Evolutionary conservation across 1,284 basidiomycete species (phyloP).

Genomic region (Puccinia horiana): DNA sequence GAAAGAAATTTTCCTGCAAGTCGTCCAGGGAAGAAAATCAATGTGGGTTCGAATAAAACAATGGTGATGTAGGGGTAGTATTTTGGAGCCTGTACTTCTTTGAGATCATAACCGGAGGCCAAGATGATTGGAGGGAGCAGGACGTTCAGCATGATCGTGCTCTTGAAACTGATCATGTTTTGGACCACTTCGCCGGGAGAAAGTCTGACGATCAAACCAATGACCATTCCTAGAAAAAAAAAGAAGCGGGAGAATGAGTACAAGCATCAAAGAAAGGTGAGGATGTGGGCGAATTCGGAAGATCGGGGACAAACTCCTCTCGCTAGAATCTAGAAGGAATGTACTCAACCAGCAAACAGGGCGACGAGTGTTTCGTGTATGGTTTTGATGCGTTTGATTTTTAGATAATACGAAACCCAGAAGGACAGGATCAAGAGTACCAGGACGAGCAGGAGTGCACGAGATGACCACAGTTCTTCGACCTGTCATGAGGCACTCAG

Average conservation of each 20-base stretch:
- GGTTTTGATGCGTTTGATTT: conserved; percentile 91
- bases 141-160: conserved; percentile 96
- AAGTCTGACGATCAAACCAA: conserved; percentile 84
- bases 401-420: conserved; percentile 95
- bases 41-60: conserved; percentile 26
- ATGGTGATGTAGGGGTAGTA: neutral
- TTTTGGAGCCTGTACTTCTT: conserved; percentile 68
- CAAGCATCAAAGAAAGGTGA: too few species aligned
- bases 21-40: neutral
- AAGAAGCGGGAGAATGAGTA: neutral
- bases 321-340: neutral
- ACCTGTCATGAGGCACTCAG: conserved; percentile 5
- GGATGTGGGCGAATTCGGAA: neutral
- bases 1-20: conserved; percentile 87
- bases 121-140: conserved; percentile 96
- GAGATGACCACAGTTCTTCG: conserved; percentile 53
- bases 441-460: conserved; percentile 69
- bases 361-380: conserved; percentile 96
- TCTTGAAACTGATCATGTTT: conserved; percentile 95
- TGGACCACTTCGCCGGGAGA: conserved; percentile 90
- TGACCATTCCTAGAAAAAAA: conserved; percentile 71
- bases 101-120: conserved; percentile 95
- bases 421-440: conserved; percentile 88
- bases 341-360: conserved; percentile 71
- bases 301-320: neutral